Evolutionary conservation across 2,329 filamentous ascomycete genomes (phyloP), one percentile per base, ranked within the genome.

Genomic region (Penicillium verrucosum): DNA sequence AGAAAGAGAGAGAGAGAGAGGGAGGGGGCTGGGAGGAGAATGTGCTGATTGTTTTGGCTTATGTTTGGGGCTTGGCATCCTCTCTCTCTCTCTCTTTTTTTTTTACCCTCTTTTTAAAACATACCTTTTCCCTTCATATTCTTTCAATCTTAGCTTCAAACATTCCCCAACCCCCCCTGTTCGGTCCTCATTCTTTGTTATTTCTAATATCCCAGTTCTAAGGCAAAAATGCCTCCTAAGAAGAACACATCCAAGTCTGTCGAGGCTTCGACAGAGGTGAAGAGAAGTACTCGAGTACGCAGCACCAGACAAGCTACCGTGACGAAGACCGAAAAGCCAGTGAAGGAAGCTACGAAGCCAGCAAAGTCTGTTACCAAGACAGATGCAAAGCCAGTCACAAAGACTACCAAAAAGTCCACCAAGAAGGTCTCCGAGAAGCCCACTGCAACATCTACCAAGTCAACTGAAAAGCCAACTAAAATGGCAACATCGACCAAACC

Each of bases 201-300:
- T 42, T 47, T 53, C 38, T 36, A 34, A 34, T 51, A 51, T 38
- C 38, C n/a, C 51, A 61, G 59, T 58, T 58, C 52, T 40, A 37
- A 29, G 53, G 7, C 37, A 55, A 47, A 47, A 47, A 65, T 73
- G 71, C 68, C 69, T 59, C 68, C 69, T 7, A 73, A 70, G 54
- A 72, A 68, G 55, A 59, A 60, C 47, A 48, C 57, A 8, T 41
- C 68, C 8, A 70, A 59, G 56, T 37, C 60, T 40, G 56, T 66
- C 14, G 63, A 63, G 53, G 41, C 61, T 42, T 51, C 51, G 18
- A 41, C 43, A 14, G 51, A 54, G 16, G 48, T 18, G 5, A 45
- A 51, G 37, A 45, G 32, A 36, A 25, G 38, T 18, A 36, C 49
- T 21, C 49, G 36, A 21, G 25, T 40, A 18, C 47, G 49, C 21